Base-by-base conservation (phyloP, 345 rosid species). In the Laguncularia racemosa region DNA sequence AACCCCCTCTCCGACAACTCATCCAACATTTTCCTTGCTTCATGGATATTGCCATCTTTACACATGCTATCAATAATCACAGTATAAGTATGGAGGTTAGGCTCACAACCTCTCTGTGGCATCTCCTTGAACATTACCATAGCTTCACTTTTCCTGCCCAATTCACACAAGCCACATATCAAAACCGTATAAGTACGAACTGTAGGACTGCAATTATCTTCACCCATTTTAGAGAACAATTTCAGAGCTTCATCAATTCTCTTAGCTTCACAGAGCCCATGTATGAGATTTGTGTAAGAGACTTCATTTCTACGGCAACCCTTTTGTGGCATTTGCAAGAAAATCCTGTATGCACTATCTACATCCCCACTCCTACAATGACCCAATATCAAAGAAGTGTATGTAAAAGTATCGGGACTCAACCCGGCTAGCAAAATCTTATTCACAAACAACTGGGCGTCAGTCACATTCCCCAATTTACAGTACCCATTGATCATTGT, bases 181-280 rank as follows among this genome's bases (percentile, higher is more conserved):
- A 91, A 70, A 68, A 82, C 95, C 0, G 96, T 91, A 57, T 84
- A 91, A 45, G 96, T 85, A 58, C 85, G 84, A 48, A 85, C 91
- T 1, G 90, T 80, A 2, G 95, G 92, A 57, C 52, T 14, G 60
- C 95, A 85, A 45, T 67, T 65, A 33, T 85, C 96, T 16, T 77
- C 85, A 47, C 64, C 76, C 95, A 91, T 91, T 66, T 63, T 59
- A 67, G 57, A 56, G 67, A 77, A 73, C 84, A 91, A 71, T 9
- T 75, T 52, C 60, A 88, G 56, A 33, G 86, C 98, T 60, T 85
- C 88, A 71, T 84, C 88, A 16, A 91, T 56, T 63, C 79, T 74
- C 58, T 74, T 70, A 26, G 64, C 84, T 60, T 80, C 84, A 60
- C 95, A 88, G 28, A 91, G 84, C 58, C 96, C 98, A 62, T 85